These are phyloP conservation scores for Daldinia childiae DNA, from an alignment of 495 filamentous ascomycete species.

Conservation along the genomic window DNA sequence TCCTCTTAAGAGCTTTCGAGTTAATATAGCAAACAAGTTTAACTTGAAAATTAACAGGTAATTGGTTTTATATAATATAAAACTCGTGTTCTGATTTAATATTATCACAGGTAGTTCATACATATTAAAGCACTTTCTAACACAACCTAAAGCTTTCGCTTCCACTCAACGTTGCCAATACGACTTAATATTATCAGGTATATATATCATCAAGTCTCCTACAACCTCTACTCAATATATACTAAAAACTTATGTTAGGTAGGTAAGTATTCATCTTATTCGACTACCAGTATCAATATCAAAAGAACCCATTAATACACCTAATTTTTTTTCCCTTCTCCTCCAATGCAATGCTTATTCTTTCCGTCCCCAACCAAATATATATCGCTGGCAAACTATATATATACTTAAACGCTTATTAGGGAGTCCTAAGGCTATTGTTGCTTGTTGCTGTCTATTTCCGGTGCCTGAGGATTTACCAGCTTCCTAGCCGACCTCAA, in stretches of 20 bases:
- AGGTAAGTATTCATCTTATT: neutral
- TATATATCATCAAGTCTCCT: too few relatives aligned
- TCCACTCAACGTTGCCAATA: too few relatives aligned
- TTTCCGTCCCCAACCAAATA: neutral
- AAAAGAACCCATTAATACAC: neutral
- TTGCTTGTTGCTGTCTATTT: slow-evolving; percentile 12
- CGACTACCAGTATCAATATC: neutral
- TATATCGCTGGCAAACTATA: neutral
- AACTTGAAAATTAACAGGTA: too few relatives aligned
- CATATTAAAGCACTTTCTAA: too few relatives aligned
- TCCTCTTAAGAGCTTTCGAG: neutral
- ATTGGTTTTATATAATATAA: too few relatives aligned
- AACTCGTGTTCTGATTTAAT: too few relatives aligned
- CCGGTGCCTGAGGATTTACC: neutral
- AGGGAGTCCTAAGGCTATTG: neutral
- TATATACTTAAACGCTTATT: slow-evolving; percentile 7
- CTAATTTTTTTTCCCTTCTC: neutral
- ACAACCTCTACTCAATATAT: too few relatives aligned
- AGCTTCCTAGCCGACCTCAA: slow-evolving; percentile 10
- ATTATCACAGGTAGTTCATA: too few relatives aligned
- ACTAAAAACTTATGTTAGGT: neutral
- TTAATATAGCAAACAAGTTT: neutral
- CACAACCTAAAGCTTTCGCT: too few relatives aligned
- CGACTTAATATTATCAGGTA: too few relatives aligned
- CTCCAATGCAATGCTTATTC: slow-evolving; percentile 1